A percentile compares a stretch with the other conserved stretches of the same genome.
These are phyloP conservation scores for Flaveria robusta DNA, from an alignment of 129 eudicot species.

Conservation along the genomic window DNA sequence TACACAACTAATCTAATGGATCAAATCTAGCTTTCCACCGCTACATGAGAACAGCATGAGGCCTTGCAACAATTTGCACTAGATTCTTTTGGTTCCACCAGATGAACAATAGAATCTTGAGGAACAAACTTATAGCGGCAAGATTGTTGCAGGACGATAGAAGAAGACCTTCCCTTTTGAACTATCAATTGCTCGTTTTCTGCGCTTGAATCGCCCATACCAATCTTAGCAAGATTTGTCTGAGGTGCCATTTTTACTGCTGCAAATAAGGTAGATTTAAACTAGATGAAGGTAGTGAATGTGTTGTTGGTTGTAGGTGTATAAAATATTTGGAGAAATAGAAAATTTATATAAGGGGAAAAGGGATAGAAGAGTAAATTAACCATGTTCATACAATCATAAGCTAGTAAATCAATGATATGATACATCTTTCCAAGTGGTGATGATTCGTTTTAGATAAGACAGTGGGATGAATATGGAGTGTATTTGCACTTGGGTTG, in stretches of 20 bases:
- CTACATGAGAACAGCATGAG: conserved; percentile 15
- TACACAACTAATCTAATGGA: background rate
- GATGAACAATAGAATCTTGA: conserved; percentile 35
- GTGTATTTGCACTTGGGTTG: conserved; percentile 20
- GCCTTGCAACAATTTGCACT: conserved; percentile 16
- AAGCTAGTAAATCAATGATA: background rate
- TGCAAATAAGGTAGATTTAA: background rate
- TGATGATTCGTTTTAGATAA: conserved; percentile 40
- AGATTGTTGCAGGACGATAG: conserved; percentile 37
- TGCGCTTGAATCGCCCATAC: conserved; percentile 27
- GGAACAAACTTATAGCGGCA: conserved; percentile 49
- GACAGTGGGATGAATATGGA: conserved; percentile 28
- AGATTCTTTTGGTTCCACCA: conserved; percentile 7
- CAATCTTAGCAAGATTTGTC: conserved; percentile 26
- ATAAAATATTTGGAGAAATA: conserved; percentile 7
- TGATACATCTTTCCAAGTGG: conserved; percentile 32
- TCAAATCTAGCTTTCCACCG: conserved; percentile 21
- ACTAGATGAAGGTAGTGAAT: conserved; percentile 5
- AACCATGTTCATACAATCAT: background rate
- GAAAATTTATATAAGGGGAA: conserved; percentile 21
- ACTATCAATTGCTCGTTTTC: conserved; percentile 25
- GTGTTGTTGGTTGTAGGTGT: conserved; percentile 19
- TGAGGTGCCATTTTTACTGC: conserved; percentile 36
- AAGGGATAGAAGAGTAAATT: conserved; percentile 15
- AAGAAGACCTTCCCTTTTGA: conserved; percentile 27